Base-by-base conservation (phyloP, 371 early-diverging fungal species). In the Mucor plumbeus region DNA sequence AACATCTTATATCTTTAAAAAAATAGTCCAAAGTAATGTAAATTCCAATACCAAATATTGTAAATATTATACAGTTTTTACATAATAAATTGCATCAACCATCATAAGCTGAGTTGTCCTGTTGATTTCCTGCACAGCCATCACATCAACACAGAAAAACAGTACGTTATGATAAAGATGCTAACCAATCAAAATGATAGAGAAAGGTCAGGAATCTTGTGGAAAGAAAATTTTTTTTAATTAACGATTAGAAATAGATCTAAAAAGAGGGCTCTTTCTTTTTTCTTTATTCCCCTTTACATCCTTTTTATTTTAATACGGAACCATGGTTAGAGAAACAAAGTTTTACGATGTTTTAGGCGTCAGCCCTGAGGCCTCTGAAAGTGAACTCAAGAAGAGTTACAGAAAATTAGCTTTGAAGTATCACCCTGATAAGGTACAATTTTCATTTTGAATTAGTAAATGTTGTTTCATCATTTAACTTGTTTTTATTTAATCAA, bases 381-480 rank as follows among this genome's bases (percentile, higher is more conserved):
- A 97, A 31, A 64, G 76, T 47, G 94, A 97, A 70, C 85, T 97
- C 71, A 95, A 94, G 76, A 95, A 94, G 75, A 93, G 95, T 17
- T 98, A 94, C 85, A 88, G 95, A 61, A 95, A 92, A 75, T 75
- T 97, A 43, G 98, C 99, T 31, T 86, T 95, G 64, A 91, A 91
- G 68, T 95, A 93, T 81, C 99, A 99, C 73, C 99, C 95, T 56
- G 98, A 97, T 81, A 95, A 95, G 88, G 91, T 88, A 81, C 35
- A 21, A 10, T 26, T 31, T 33, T 0, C 38, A 38, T 35, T 21
- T 10, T 15, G 4, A 14, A 59, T 41, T 40, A 8, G 34, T n/a
- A 44, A 43, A 73, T 34, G 59, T 39, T 15, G 7, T 7, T 19
- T 38, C 21, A 54, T 33, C 43, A 10, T n/a, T 31, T 36, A 38